Base-by-base conservation (phyloP, 257 asterid species). In the Phtheirospermum japonicum region DNA sequence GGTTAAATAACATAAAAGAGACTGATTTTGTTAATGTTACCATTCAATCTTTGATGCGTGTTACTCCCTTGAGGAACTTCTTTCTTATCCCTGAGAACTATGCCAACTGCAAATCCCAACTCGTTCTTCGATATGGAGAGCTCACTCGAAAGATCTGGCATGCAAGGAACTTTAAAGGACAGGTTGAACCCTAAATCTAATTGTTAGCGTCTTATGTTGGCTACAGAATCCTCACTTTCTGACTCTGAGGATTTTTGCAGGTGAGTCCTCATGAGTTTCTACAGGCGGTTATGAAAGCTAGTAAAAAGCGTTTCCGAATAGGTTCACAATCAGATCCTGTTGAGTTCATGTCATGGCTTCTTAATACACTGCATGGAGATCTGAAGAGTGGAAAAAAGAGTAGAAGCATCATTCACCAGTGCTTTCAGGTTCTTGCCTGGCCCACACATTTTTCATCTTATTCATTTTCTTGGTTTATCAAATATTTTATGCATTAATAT, bases 191-290 rank as follows among this genome's bases (percentile, higher is more conserved):
- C 39, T 19, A 23, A 49, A 50, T 37, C 43, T 18, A 37, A 6
- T 42, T 14, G 63, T n/a, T 14, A 45, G 6, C 39, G 45, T 14
- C 23, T 19, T 40, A 13, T 57, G 34, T 66, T 40, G 26, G 30
- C 58, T 39, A 23, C 49, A 33, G 14, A 39, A 40, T 50, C 39
- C 55, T 54, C 72, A 64, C 67, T 23, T 61, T 70, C 63, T 77
- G 45, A 65, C 64, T 20, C 32, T 18, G 43, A 57, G 42, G 33
- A 49, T 52, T 68, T 23, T 75, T 81, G 82, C 85, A 93, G 99
- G 99, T 93, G 76, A 93, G 99, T 75, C 97, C 99, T 0, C 99
- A 93, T 67, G 97, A 93, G 70, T 93, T 93, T 76, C 80, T 93
- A 66, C 97, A 93, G 77, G 96, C 96, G 10, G 96, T 93, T 52